Evolutionary conservation across 106 monocot genomes (phyloP).

Genomic region (Dendrobium nobile): DNA sequence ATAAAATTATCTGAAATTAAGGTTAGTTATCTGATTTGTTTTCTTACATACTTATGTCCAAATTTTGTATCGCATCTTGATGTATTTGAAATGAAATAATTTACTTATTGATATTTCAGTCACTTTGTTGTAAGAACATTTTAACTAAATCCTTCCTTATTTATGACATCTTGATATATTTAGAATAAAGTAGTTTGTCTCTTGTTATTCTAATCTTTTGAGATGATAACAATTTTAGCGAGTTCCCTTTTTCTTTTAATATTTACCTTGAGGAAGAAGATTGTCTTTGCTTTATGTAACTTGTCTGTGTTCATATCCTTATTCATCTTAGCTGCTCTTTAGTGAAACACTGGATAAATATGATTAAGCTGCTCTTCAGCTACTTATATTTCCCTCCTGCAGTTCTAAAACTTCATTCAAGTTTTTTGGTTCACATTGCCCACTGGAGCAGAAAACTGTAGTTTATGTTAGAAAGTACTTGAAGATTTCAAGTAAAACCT

Average conservation of each 20-base stretch:
- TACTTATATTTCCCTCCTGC: not conserved
- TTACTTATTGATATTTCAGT: not conserved
- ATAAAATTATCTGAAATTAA: conserved; percentile 62
- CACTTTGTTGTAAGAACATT: not conserved
- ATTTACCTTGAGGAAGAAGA: not conserved
- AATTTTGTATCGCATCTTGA: not conserved
- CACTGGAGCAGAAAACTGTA: not conserved
- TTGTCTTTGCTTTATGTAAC: not conserved
- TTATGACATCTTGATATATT: not conserved
- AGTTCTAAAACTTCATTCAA: not conserved
- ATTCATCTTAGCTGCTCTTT: not conserved
- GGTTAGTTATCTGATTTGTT: conserved; percentile 28
- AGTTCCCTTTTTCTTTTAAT: not conserved
- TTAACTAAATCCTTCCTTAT: not conserved
- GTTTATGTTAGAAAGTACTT: not conserved
- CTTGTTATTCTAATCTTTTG: not conserved
- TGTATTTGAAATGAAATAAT: not conserved
- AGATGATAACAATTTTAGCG: not conserved
- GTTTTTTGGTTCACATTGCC: not conserved
- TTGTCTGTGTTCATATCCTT: not conserved
- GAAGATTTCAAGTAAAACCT: too few relatives aligned
- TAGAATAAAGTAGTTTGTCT: not conserved
- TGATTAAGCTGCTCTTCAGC: not conserved
- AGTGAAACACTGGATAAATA: not conserved
- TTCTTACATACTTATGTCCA: not conserved